Base-by-base conservation (phyloP, 805 yeast species). In the Dipodascus geniculatus region DNA sequence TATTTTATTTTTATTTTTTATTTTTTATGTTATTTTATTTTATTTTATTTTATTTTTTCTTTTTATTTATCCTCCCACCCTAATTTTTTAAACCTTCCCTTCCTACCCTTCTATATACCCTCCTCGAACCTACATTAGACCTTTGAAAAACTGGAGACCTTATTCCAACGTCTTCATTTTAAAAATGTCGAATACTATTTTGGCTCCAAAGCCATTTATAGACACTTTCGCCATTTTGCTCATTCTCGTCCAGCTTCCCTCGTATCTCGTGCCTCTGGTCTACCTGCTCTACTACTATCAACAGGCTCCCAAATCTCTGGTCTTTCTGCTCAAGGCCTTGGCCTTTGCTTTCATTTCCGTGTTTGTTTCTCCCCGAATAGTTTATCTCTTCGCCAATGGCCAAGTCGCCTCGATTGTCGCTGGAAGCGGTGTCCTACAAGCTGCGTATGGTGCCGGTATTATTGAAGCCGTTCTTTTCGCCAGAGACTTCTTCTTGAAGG, bases 131-230 rank as follows among this genome's bases (percentile, higher is more conserved):
- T 6, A 28, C 6, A 11, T 28, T 6, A 28, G 11, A n/a, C n/a
- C n/a, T n/a, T n/a, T n/a, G n/a, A n/a, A n/a, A n/a, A n/a, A n/a
- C n/a, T n/a, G n/a, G n/a, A n/a, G n/a, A n/a, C n/a, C n/a, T n/a
- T n/a, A n/a, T n/a, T n/a, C n/a, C n/a, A n/a, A n/a, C 11, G 33
- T 28, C 33, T 28, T 28, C 44, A n/a, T 6, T 6, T 6, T 16
- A n/a, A 38, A 14, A 17, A 38, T 38, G 44, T 38, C 44, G 44
- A 38, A 38, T 38, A 38, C 44, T 38, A 38, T 38, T 38, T 16
- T 38, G 44, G 44, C 44, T 14, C 44, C 44, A n/a, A 38, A 38
- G 44, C 44, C 44, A 38, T 38, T 38, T 17, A 38, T 38, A 14
- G 44, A 38, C 44, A 38, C 44, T 4, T 38, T 38, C 44, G 44